Base-by-base conservation (phyloP, 192 early-diverging fungal genomes). In the Umbelopsis ramanniana region DNA sequence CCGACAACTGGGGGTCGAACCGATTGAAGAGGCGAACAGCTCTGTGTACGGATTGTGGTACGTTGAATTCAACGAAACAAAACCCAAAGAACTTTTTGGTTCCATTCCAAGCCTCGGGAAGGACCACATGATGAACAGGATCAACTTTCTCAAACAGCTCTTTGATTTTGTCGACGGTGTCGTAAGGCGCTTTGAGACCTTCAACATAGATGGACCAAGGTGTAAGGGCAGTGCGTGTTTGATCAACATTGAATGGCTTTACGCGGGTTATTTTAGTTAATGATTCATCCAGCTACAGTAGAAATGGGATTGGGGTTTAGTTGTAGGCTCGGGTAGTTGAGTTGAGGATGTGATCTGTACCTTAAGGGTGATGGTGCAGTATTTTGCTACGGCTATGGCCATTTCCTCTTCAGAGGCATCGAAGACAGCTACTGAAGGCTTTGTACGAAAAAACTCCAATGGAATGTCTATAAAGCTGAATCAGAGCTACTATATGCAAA, bases 131-230 rank as follows among this genome's bases (percentile, higher is more conserved):
- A n/a, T 63, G 57, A 3, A 63, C 57, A 15, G 57, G 57, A 63
- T 63, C 57, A n/a, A 63, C 33, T 29, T 29, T 63, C 26, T 63
- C 57, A 19, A 63, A 63, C 2, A 63, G 33, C 2, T 63, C 57
- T 17, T 29, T 63, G 57, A 63, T 63, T 37, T 63, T 63, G 14
- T 63, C 57, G 2, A 10, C 29, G 5, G 57, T 63, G 33, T 37
- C 17, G 7, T 63, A 63, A n/a, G 57, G 57, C 11, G 57, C 24
- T 37, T 37, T 29, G 6, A 63, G 57, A 14, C 33, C 33, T 26
- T 63, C 57, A 0, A 63, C 57, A 37, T 63, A 63, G 14, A 63
- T 63, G 6, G 57, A 63, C 57, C 57, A 63, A 19, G 57, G 57
- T 37, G 57, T 37, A 22, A 63, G 33, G 33, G 57, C 57, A 37